A percentile compares a stretch with the other conserved stretches of the same genome.
phyloP scores from a whole-genome alignment of 805 yeast species.

The Tetrapisispora fleetii region DNA sequence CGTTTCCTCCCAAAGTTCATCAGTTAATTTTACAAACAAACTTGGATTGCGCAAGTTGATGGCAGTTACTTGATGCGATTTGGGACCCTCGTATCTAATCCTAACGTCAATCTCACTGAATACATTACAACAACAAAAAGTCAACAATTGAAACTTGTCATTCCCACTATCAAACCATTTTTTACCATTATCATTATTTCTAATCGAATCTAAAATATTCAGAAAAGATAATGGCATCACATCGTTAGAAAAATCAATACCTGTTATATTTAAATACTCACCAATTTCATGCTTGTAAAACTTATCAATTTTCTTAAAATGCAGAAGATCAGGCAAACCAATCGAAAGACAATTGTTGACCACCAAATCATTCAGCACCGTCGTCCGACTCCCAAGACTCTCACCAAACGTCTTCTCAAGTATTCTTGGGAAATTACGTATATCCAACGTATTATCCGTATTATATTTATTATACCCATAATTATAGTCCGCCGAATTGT shows the following conservation, averaged over 20 bases:
- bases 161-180: neutral
- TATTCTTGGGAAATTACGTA: conserved; percentile 21
- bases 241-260: conserved; percentile 37
- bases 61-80: conserved; percentile 22
- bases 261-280: conserved; percentile 39
- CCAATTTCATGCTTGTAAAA: conserved; percentile 38
- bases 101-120: conserved; percentile 68
- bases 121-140: conserved; percentile 63
- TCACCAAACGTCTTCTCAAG: conserved; percentile 25
- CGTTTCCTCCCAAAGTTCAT: conserved; percentile 48
- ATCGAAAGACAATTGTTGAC: conserved; percentile 31
- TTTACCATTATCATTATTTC: conserved; percentile 7
- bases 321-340: conserved; percentile 64
- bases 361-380: conserved; percentile 12
- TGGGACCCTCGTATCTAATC: conserved; percentile 38
- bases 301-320: conserved; percentile 36
- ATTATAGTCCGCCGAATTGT: neutral
- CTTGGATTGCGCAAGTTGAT: conserved; percentile 19
- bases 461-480: neutral
- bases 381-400: conserved; percentile 21
- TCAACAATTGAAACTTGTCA: conserved; percentile 25
- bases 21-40: conserved; percentile 18
- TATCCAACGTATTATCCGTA: neutral
- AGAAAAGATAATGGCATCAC: conserved; percentile 41
- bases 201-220: conserved; percentile 28